Conservation (phyloP, 129 eudicot genomes). For the Arctium minus region DNA sequence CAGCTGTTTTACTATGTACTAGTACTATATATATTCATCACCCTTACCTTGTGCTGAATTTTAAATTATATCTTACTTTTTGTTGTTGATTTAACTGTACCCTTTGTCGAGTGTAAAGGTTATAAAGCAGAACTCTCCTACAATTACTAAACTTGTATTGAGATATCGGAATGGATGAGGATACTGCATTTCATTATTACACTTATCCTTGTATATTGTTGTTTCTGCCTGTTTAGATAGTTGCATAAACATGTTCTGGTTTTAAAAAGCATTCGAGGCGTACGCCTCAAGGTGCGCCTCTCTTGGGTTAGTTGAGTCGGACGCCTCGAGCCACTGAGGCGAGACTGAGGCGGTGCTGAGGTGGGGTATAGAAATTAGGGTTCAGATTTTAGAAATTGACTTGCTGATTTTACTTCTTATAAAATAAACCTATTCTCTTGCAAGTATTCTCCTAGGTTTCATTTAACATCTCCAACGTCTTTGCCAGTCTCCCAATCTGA, state of each 20-base stretch:
- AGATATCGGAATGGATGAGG: neutral
- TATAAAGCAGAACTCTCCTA: neutral
- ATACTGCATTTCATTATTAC: neutral
- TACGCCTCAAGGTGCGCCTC: too few relatives aligned
- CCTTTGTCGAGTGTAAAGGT: neutral
- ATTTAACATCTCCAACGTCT: too few relatives aligned
- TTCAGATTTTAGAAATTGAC: too few relatives aligned
- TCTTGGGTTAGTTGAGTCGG: too few relatives aligned
- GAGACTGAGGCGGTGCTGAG: too few relatives aligned
- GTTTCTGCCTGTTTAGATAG: neutral
- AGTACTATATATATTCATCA: neutral
- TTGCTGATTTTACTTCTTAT: too few relatives aligned
- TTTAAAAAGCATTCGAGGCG: too few relatives aligned
- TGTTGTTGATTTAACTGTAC: neutral
- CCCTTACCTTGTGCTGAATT: neutral
- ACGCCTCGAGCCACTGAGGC: too few relatives aligned
- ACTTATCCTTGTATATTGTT: neutral
- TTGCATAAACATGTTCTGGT: neutral
- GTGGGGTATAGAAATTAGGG: too few relatives aligned
- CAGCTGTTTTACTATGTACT: neutral
- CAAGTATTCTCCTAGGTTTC: too few relatives aligned
- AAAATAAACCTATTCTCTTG: too few relatives aligned
- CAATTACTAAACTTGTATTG: neutral
- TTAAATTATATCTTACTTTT: neutral
- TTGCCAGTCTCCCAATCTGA: too few relatives aligned